These are phyloP conservation scores for Penicillium parvum DNA, from an alignment of 495 filamentous ascomycete species.

Conservation along the genomic window DNA sequence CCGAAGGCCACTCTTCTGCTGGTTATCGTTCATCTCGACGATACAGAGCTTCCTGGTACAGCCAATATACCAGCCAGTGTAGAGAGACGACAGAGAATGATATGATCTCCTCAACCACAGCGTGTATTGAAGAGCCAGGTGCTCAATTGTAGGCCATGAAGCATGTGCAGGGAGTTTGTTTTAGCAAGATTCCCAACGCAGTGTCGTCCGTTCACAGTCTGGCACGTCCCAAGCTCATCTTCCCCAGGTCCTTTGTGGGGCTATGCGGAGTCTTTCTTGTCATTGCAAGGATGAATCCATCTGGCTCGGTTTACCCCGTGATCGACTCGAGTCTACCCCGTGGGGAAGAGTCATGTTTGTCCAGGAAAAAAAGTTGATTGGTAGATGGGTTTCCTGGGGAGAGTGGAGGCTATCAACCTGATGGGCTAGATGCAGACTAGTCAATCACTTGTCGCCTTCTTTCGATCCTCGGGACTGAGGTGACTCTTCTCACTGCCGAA, in stretches of 20 bases:
- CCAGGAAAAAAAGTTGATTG: neutral
- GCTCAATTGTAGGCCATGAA: no score
- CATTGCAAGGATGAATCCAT: neutral
- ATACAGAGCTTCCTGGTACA: no score
- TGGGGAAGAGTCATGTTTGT: conserved; percentile 5
- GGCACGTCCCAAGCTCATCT: no score
- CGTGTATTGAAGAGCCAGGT: no score
- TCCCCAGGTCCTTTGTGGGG: conserved; percentile 10
- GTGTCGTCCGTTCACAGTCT: no score
- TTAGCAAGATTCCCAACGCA: no score
- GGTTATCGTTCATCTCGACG: conserved; percentile 2
- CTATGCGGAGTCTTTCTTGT: conserved; percentile 10
- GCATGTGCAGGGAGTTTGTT: no score
- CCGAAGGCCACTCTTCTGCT: conserved; percentile 14
- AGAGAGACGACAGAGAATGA: no score
- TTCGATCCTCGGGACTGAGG: neutral
- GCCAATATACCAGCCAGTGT: no score
- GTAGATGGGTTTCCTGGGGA: neutral
- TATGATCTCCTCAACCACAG: no score
- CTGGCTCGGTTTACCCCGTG: neutral
- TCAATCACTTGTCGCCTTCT: neutral
- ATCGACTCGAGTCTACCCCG: conserved; percentile 2
- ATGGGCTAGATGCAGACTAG: neutral
- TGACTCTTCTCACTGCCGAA: neutral
- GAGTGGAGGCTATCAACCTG: neutral